Evolutionary conservation across 495 filamentous ascomycete species (phyloP).

Genomic region (Aspergillus coremiiformis): DNA sequence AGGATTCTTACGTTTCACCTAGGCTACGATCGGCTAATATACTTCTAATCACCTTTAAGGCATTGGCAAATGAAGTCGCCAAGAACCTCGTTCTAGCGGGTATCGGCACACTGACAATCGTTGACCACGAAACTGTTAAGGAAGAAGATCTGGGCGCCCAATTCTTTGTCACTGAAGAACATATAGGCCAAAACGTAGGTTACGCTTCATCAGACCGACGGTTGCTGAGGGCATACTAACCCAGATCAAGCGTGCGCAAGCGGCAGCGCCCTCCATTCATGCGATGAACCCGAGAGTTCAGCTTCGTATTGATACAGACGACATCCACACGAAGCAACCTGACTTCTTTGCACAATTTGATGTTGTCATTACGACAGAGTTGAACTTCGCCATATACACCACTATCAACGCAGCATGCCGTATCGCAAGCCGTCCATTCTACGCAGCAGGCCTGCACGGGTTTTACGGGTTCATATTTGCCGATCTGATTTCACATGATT

Average conservation of each 20-base stretch:
- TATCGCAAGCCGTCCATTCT: slow-evolving; percentile 68
- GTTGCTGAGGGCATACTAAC: slow-evolving; percentile 3
- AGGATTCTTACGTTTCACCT: slow-evolving; percentile 11
- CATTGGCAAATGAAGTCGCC: slow-evolving; percentile 89
- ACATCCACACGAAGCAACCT: slow-evolving; percentile 55
- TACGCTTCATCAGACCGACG: not conserved
- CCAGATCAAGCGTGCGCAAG: slow-evolving; percentile 62
- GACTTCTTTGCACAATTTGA: slow-evolving; percentile 73
- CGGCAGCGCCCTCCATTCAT: slow-evolving; percentile 68
- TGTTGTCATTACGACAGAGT: slow-evolving; percentile 84
- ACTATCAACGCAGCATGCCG: slow-evolving; percentile 78
- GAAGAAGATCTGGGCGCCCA: slow-evolving; percentile 80
- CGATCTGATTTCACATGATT: slow-evolving; percentile 82
- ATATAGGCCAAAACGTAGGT: slow-evolving; percentile 69
- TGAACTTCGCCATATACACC: slow-evolving; percentile 62
- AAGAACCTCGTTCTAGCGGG: slow-evolving; percentile 97
- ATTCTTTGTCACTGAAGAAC: slow-evolving; percentile 71
- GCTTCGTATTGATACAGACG: slow-evolving; percentile 58
- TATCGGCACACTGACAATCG: slow-evolving; percentile 82
- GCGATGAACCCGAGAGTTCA: slow-evolving; percentile 86
- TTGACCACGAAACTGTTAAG: slow-evolving; percentile 71
- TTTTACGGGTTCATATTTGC: slow-evolving; percentile 94
- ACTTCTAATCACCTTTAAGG: slow-evolving; percentile 78
- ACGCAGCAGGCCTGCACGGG: slow-evolving; percentile 80
- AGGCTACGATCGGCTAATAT: slow-evolving; percentile 87